Conservation (phyloP, 176 grass and related monocot genomes). For the Zizania latifolia region DNA sequence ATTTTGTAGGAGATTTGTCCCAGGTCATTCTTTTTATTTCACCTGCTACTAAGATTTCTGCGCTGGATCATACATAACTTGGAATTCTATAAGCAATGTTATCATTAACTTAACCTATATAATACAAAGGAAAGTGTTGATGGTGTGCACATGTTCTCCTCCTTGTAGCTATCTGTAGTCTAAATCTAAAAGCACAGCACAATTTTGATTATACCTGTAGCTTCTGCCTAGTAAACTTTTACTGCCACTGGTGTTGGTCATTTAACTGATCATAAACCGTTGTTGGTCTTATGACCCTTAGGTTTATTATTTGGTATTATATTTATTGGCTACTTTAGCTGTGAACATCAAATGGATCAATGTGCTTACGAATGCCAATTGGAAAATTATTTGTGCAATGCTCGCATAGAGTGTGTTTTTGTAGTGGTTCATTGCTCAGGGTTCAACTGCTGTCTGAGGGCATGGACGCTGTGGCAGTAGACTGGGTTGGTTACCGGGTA, state of each 20-base stretch:
- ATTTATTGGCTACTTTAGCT: neutral
- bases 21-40: neutral
- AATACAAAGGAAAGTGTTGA: neutral
- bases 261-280: neutral
- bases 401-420: slow-evolving; percentile 12
- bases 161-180: neutral
- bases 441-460: neutral
- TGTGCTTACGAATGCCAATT: slow-evolving; percentile 11
- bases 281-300: neutral
- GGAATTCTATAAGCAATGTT: neutral
- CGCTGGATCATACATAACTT: neutral
- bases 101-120: neutral
- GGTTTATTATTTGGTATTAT: neutral
- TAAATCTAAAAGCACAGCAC: slow-evolving; percentile 5
- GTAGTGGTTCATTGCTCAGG: neutral
- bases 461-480: slow-evolving; percentile 4
- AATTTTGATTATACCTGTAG: neutral
- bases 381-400: neutral
- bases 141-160: neutral
- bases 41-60: neutral
- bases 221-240: neutral
- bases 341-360: neutral
- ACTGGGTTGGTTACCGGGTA: slow-evolving; percentile 20
- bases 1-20: neutral
- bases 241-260: neutral